Evolutionary conservation across 176 grass and related monocot species (phyloP), one percentile per base, ranked within the genome.

Genomic region (Musa beccarii): DNA sequence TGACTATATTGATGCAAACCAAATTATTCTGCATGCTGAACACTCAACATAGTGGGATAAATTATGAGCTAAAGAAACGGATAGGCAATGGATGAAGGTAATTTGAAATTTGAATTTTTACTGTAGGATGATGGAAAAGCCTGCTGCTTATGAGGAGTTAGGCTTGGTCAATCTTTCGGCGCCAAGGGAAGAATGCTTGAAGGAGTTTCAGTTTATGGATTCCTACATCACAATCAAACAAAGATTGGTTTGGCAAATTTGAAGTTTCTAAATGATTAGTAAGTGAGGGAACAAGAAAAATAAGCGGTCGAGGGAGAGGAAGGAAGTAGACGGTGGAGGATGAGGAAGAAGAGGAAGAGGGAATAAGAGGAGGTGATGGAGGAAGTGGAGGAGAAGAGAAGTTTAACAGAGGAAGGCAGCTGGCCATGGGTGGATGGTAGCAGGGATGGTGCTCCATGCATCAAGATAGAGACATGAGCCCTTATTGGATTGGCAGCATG

Each of bases 191-290:
- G 95, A 98, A 87, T 98, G 90, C 68, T 81, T 98, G 59, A 93
- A 90, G 85, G 95, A 98, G 83, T 98, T 93, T 71, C 95, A 98
- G 43, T 98, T 98, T 79, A 81, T 69, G 16, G 95, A 98, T 89
- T 90, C 95, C 71, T 98, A 98, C 81, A 79, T 93, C 65, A 91
- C 90, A 84, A 98, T 98, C 79, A 98, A 98, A 83, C 95, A 98
- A 77, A 98, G 95, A 90, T 93, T 69, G 67, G 67, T 69, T 51
- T 51, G 14, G 10, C 43, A 50, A 50, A 59, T 19, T 15, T 51
- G 14, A 50, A n/a, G 51, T 69, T 13, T 50, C 67, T 17, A 69
- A 69, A 69, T 51, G 49, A 50, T 6, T 69, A 34, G 15, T 49
- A 50, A 34, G 29, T 34, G 29, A 34, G 29, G 29, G 3, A 5